Evolutionary conservation across 805 yeast species (phyloP).

Genomic region (Jamesozyma spencerorum): DNA sequence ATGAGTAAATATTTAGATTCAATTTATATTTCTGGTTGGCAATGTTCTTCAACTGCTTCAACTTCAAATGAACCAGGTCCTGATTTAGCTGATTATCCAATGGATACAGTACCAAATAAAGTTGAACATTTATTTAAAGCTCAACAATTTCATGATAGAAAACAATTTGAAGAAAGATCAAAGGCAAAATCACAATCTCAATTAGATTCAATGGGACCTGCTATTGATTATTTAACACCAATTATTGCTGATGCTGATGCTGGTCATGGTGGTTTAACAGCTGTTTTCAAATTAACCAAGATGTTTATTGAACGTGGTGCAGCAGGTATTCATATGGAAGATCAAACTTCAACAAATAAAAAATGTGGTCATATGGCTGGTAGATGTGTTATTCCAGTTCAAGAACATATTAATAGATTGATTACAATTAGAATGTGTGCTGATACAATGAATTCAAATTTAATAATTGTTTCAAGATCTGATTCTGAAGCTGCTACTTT

Average conservation of each 20-base stretch:
- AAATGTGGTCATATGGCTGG: slow-evolving; percentile 99
- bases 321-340: slow-evolving; percentile 97
- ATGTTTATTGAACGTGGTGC: slow-evolving; percentile 97
- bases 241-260: slow-evolving; percentile 97
- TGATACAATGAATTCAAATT: slow-evolving; percentile 81
- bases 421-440: slow-evolving; percentile 92
- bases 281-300: slow-evolving; percentile 89
- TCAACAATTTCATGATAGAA: slow-evolving; percentile 93
- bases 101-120: slow-evolving; percentile 97
- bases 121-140: slow-evolving; percentile 96
- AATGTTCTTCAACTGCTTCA: slow-evolving; percentile 95
- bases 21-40: slow-evolving; percentile 96
- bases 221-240: slow-evolving; percentile 85
- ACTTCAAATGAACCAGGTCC: slow-evolving; percentile 97
- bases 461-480: slow-evolving; percentile 86
- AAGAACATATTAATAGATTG: slow-evolving; percentile 91
- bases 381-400: slow-evolving; percentile 92
- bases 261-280: slow-evolving; percentile 98
- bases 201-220: slow-evolving; percentile 61
- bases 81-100: slow-evolving; percentile 96
- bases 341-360: slow-evolving; percentile 97
- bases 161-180: slow-evolving; percentile 81
- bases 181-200: slow-evolving; percentile 42
- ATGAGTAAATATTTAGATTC: slow-evolving; percentile 94
- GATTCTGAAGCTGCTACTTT: slow-evolving; percentile 97